These are phyloP conservation scores for Kalmanozyma brasiliensis DNA, from an alignment of 1,284 basidiomycete species.

Conservation along the genomic window DNA sequence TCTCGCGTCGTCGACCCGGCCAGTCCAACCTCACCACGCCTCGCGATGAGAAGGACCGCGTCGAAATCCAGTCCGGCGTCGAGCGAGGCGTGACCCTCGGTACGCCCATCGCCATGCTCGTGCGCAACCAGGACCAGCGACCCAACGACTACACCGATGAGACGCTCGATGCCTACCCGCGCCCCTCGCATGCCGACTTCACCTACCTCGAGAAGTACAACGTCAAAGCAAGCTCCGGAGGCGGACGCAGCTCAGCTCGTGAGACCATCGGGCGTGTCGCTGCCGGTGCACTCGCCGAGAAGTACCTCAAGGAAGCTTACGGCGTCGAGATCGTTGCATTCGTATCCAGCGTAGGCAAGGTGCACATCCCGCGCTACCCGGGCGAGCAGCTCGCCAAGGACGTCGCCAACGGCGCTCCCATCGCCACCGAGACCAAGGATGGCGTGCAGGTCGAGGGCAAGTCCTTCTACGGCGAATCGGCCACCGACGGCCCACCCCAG, in stretches of 20 bases:
- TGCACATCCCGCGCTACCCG: constrained; percentile 74
- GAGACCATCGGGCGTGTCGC: constrained; percentile 98
- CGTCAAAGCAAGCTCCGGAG: constrained; percentile 94
- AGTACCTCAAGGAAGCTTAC: constrained; percentile 86
- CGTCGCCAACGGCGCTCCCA: constrained; percentile 18
- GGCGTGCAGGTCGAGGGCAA: constrained; percentile 25
- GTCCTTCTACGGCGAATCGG: constrained; percentile 45
- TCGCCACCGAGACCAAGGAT: constrained; percentile 11
- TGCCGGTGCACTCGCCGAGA: constrained; percentile 97
- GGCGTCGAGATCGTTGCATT: constrained; percentile 97
- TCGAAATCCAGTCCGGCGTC: constrained; percentile 91
- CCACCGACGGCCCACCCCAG: constrained; percentile 69
- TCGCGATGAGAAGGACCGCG: constrained; percentile 93
- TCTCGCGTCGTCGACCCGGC: constrained; percentile 90
- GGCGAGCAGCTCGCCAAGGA: constrained; percentile 53
- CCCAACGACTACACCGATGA: constrained; percentile 95
- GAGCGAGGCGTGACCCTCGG: constrained; percentile 95
- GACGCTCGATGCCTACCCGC: constrained; percentile 90
- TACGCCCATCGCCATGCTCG: constrained; percentile 93
- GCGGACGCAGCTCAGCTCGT: constrained; percentile 90
- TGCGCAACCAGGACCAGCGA: constrained; percentile 97
- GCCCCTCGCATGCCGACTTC: constrained; percentile 97
- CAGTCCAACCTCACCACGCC: constrained; percentile 95
- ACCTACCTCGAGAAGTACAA: constrained; percentile 99
- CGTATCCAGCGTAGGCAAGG: constrained; percentile 93